Evolutionary conservation across 805 yeast genomes (phyloP).

Genomic region (Candida rishiriensis): DNA sequence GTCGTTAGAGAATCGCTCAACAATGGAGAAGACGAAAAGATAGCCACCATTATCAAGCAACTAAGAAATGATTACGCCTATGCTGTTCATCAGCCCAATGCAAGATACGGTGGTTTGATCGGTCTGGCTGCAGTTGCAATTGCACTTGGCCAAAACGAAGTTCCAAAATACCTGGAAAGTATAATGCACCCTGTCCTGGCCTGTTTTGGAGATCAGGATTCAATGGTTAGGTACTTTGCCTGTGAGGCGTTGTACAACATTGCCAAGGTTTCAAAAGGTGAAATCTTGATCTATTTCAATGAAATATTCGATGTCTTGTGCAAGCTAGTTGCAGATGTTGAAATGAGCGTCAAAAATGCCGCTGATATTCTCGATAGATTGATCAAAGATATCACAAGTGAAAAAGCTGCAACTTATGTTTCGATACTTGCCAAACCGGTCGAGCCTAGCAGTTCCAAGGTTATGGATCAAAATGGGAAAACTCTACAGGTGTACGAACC

Average conservation of each 20-base stretch:
- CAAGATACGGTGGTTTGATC: conserved; percentile 92
- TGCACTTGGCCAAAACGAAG: conserved; percentile 81
- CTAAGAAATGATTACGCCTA: conserved; percentile 73
- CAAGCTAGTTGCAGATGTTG: conserved; percentile 84
- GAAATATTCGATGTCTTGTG: conserved; percentile 93
- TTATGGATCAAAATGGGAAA: conserved; percentile 53
- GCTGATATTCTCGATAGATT: conserved; percentile 89
- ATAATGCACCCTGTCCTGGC: conserved; percentile 92
- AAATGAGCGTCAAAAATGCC: conserved; percentile 88
- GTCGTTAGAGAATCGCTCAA: conserved; percentile 66
- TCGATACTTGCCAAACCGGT: conserved; percentile 51
- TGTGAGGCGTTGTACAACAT: conserved; percentile 94
- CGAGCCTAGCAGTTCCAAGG: conserved; percentile 35
- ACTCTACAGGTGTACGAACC: conserved; percentile 56
- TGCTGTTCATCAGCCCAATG: conserved; percentile 79
- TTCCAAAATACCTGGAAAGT: conserved; percentile 76
- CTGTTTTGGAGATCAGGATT: conserved; percentile 95
- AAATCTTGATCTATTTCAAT: conserved; percentile 83
- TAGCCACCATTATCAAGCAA: conserved; percentile 64
- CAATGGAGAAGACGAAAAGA: conserved; percentile 54
- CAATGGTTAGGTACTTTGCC: conserved; percentile 94
- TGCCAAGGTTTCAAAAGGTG: conserved; percentile 95
- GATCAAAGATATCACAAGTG: conserved; percentile 91
- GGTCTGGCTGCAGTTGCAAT: conserved; percentile 95
- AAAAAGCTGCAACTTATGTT: conserved; percentile 84